Base-by-base conservation (phyloP, 148 eudicot species). In the Camellia lanceoleosa region DNA sequence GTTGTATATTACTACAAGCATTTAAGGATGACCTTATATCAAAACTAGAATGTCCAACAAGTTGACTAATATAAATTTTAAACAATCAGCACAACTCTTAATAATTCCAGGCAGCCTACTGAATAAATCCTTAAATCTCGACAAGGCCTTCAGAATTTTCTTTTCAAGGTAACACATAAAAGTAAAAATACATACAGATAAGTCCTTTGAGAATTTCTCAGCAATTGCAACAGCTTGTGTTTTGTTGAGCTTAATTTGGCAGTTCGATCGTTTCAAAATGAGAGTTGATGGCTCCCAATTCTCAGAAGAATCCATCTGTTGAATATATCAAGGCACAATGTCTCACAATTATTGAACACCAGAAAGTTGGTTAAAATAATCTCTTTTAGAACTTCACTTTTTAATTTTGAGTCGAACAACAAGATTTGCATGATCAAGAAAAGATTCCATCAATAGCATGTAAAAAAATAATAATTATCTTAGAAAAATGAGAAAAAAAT, bases 211-310 rank as follows among this genome's bases (percentile, higher is more conserved):
- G 82, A 90, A 95, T 68, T 85, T 89, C 85, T 95, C 97, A n/a
- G 85, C 80, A 84, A 91, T 86, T 78, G 88, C 76, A 74, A 85
- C 56, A 46, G 68, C 81, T 79, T 85, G 91, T 42, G 87, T 89
- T 79, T 77, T 80, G 65, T 87, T 84, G 81, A 87, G 84, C 84
- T 86, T 89, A 75, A 95, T 88, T 85, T 91, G 92, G 85, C 86
- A 93, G 73, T 90, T 87, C 12, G 94, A 88, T 79, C 92, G 87
- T 78, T 86, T 85, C 88, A 95, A 81, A 47, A 58, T 71, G 49
- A 93, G 78, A 76, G 92, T 93, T 79, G 93, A 87, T 75, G 82
- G 86, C 86, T 91, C 97, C 96, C 97, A 93, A 42, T 84, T 86
- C 76, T 95, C 96, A 49, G 86, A 74, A 62, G 94, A 82, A 63